Percentiles rank a stretch among this genome's conserved stretches.
phyloP scores from a whole-genome alignment of 768 basidiomycete genomes.

The Tylopilus felleus region DNA sequence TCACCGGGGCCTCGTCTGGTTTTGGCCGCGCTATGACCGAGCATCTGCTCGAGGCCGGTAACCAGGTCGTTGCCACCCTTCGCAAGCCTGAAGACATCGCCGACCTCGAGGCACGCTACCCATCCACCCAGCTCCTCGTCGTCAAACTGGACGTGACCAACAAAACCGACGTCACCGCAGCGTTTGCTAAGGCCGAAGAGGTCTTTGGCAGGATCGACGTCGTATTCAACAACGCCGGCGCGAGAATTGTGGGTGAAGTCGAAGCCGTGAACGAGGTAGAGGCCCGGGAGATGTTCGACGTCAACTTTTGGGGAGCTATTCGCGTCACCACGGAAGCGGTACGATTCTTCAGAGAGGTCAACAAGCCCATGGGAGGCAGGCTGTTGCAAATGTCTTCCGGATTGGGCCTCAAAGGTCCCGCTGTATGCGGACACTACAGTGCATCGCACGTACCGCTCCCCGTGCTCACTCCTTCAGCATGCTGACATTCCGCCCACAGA shows the following conservation, averaged over 20 bases:
- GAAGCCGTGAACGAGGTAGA: conserved; percentile 32
- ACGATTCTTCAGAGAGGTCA: conserved; percentile 36
- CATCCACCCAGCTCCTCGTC: conserved; percentile 26
- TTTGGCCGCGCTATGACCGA: conserved; percentile 37
- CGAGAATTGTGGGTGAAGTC: conserved; percentile 29
- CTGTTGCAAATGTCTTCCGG: conserved; percentile 39
- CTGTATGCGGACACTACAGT: conserved; percentile 17
- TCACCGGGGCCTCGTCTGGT: conserved; percentile 38
- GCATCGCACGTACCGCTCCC: conserved; percentile 22
- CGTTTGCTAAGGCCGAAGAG: conserved; percentile 25
- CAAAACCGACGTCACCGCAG: conserved; percentile 19
- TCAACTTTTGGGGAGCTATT: conserved; percentile 35
- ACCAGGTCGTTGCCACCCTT: conserved; percentile 41
- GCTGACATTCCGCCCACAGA: conserved; percentile 1
- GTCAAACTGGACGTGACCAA: conserved; percentile 34
- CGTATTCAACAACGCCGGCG: conserved; percentile 38
- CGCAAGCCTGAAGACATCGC: conserved; percentile 35
- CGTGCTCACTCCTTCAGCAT: no score
- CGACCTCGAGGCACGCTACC: conserved; percentile 24
- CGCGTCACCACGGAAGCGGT: conserved; percentile 31
- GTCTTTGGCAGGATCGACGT: conserved; percentile 36
- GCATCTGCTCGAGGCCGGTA: conserved; percentile 32
- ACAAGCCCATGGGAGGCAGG: conserved; percentile 36
- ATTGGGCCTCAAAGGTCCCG: conserved; percentile 26
- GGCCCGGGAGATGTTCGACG: conserved; percentile 35